Evolutionary conservation across 768 basidiomycete genomes (phyloP), one percentile per base, ranked within the genome.

Genomic region (Bullera alba): DNA sequence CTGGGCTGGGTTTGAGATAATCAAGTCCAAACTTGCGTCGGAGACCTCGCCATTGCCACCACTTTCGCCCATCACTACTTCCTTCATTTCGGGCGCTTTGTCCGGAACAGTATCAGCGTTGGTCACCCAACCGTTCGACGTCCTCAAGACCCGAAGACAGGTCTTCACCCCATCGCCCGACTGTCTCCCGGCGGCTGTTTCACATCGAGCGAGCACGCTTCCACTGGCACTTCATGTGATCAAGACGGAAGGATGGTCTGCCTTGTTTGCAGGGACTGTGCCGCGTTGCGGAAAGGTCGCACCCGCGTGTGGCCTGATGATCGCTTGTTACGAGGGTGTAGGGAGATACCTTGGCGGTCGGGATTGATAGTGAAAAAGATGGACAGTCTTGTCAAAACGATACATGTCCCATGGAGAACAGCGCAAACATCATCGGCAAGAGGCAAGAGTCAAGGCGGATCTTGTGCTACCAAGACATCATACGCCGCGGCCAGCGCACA

Each of bases 221-320:
- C 79, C 82, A 3, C 73, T 95, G 5, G 74, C 87, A 29, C 54
- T 79, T 53, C 79, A 81, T 50, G 84, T 97, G 37, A 63, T 88
- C 29, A 80, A 77, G 50, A 84, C 80, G 3, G 95, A 99, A 69
- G 95, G 95, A 1, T 55, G 76, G 4, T 72, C 79, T 7, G 85
- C 87, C 2, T 75, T 96, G 42, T 93, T 85, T 67, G 83, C 87
- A 28, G 95, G 95, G 0, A 74, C 89, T 34, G 72, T 83, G 6
- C 93, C 93, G 44, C 83, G 95, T 32, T 82, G 92, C 46, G 89
- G 83, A 36, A 99, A 97, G 74, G 93, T 95, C 56, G 89, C 89
- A 10, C 95, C 95, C 32, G 95, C 93, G 35, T 99, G 95, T 73
- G 93, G 93, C 21, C 85, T 99, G 58, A 96, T 97, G 93, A 95